Conservation (phyloP, 2,329 filamentous ascomycete genomes). For the Coniochaeta ligniaria region DNA sequence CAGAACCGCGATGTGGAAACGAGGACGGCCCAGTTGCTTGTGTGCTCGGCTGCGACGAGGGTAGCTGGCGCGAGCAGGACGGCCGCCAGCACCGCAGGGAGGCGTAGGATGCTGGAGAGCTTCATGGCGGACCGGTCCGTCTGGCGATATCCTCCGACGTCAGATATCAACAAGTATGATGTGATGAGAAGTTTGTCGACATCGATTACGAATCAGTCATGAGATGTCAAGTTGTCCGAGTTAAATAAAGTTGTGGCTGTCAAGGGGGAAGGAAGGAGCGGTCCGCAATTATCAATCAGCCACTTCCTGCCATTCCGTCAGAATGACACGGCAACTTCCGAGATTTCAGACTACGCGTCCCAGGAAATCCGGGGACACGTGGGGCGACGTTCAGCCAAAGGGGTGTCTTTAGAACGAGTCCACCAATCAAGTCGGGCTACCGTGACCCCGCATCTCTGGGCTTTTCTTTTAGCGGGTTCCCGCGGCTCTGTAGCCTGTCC, state of each 20-base stretch:
- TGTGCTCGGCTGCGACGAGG: constrained; percentile 64
- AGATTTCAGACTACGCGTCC: background rate
- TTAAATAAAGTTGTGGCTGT: background rate
- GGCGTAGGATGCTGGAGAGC: constrained; percentile 32
- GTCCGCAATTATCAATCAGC: background rate
- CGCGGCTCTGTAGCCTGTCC: background rate
- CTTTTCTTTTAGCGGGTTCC: background rate
- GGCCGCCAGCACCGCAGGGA: constrained; percentile 41
- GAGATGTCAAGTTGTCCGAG: background rate
- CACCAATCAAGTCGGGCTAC: no score
- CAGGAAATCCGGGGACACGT: background rate
- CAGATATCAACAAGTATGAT: background rate
- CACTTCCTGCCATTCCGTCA: background rate
- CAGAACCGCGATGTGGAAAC: constrained; percentile 98
- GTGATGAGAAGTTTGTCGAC: background rate
- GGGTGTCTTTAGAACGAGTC: background rate
- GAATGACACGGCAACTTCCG: background rate
- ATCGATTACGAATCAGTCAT: background rate
- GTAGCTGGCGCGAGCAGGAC: constrained; percentile 35
- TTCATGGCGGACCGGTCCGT: constrained; percentile 35
- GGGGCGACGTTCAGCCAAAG: background rate
- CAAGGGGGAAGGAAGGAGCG: background rate
- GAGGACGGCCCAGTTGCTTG: constrained; percentile 98
- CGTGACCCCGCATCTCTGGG: background rate
- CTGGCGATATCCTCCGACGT: background rate